phyloP scores from a whole-genome alignment of 169 alveolate species.

The Plasmodium gonderi region DNA sequence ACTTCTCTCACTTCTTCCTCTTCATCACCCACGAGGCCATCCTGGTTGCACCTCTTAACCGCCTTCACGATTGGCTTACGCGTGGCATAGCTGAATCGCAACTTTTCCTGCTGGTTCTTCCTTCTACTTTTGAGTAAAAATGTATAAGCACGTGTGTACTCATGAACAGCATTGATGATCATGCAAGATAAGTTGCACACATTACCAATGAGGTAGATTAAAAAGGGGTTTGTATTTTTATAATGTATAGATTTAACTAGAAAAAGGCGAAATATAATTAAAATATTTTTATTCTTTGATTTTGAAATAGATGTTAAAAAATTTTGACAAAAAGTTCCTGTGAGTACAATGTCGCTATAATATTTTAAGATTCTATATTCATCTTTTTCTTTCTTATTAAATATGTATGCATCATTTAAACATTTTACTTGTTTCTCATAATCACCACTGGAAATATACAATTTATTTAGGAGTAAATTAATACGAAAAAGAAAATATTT shows the following conservation, averaged over 20 bases:
- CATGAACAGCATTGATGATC: conserved; percentile 41
- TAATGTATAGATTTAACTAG: conserved; percentile 48
- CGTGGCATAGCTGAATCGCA: neutral
- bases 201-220: conserved; percentile 37
- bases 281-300: conserved; percentile 49
- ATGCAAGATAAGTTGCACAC: conserved; percentile 56
- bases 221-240: conserved; percentile 48
- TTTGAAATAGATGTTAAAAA: conserved; percentile 45
- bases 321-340: conserved; percentile 50
- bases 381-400: conserved; percentile 60
- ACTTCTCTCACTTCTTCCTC: neutral
- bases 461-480: conserved; percentile 14
- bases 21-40: too few relatives aligned
- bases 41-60: too few relatives aligned
- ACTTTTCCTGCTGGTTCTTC: neutral
- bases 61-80: neutral
- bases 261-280: conserved; percentile 41
- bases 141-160: conserved; percentile 64
- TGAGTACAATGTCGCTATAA: conserved; percentile 42
- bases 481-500: conserved; percentile 47
- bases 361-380: conserved; percentile 55
- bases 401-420: conserved; percentile 13
- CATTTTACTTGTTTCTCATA: conserved; percentile 52
- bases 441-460: conserved; percentile 61
- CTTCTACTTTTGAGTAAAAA: conserved; percentile 18